Conservation (phyloP, 2,329 filamentous ascomycete species). For the Phyllosticta citribraziliensis region DNA sequence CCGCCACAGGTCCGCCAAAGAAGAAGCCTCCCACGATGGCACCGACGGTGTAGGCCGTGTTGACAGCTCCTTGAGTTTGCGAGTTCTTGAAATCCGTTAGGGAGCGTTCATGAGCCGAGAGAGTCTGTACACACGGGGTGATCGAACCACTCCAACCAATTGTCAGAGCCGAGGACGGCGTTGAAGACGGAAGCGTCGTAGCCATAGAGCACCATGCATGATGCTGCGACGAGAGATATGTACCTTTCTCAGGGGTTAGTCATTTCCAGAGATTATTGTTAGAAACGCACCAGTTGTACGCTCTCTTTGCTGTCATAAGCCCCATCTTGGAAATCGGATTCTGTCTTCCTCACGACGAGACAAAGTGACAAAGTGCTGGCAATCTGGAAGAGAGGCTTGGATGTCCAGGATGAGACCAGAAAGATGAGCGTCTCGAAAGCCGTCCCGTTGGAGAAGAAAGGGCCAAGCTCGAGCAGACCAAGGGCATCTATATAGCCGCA, state of each 20-base stretch:
- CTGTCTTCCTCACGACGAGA: not conserved
- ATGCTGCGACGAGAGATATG: slow-evolving; percentile 59
- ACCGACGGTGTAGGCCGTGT: slow-evolving; percentile 61
- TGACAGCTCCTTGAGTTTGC: slow-evolving; percentile 47
- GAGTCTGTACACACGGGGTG: slow-evolving; percentile 19
- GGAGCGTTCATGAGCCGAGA: not conserved
- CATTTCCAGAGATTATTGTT: not conserved
- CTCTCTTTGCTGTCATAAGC: slow-evolving; percentile 21
- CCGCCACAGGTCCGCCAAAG: slow-evolving; percentile 54
- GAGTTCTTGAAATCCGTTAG: slow-evolving; percentile 13
- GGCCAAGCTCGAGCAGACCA: slow-evolving; percentile 5
- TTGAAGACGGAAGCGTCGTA: slow-evolving; percentile 69
- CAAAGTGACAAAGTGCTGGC: not conserved
- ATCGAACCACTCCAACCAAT: slow-evolving; percentile 58
- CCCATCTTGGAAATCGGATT: slow-evolving; percentile 2
- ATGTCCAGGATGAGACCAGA: not conserved
- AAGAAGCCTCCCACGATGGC: slow-evolving; percentile 63
- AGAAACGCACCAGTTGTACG: slow-evolving; percentile 37
- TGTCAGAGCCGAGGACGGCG: slow-evolving; percentile 55
- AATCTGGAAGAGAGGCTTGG: not conserved
- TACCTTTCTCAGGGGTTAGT: slow-evolving; percentile 38
- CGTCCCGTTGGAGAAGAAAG: not conserved
- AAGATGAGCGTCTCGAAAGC: not conserved
- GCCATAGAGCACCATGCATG: slow-evolving; percentile 66
- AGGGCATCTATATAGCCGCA: slow-evolving; percentile 3